phyloP scores from a whole-genome alignment of 139 green algal species.

The Microglena sp. region DNA sequence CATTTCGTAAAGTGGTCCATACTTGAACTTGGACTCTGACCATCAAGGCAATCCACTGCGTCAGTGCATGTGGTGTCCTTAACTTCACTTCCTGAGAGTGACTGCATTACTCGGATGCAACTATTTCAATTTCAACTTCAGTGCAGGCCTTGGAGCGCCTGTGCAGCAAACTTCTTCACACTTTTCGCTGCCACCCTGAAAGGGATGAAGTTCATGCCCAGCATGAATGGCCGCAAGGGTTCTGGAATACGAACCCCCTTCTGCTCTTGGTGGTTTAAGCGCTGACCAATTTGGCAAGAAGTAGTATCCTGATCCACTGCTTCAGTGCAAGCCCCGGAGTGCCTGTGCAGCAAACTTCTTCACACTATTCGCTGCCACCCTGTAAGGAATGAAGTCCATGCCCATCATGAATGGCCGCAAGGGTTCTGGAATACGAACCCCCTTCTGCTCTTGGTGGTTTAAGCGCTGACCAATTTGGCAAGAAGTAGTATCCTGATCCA shows the following conservation, averaged over 20 bases:
- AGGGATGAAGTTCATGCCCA: constrained; percentile 88
- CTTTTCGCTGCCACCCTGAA: constrained; percentile 45
- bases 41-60: constrained; percentile 91
- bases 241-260: constrained; percentile 38
- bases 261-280: constrained; percentile 90
- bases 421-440: constrained; percentile 14
- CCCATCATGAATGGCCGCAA: constrained; percentile 86
- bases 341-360: neutral
- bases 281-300: too few relatives aligned
- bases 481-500: too few relatives aligned
- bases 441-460: constrained; percentile 88
- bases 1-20: too few relatives aligned
- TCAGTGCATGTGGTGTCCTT: too few relatives aligned
- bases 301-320: too few relatives aligned
- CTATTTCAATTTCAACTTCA: too few relatives aligned
- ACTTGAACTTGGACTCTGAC: too few relatives aligned
- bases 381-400: constrained; percentile 92
- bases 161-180: too few relatives aligned
- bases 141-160: neutral
- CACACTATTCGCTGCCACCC: neutral
- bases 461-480: too few relatives aligned
- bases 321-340: too few relatives aligned
- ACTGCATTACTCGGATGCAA: too few relatives aligned
- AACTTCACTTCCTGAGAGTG: too few relatives aligned
- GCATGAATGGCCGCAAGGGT: constrained; percentile 80